Percentiles rank a stretch among this genome's conserved stretches.
phyloP scores from a whole-genome alignment of 768 basidiomycete species.

The Russula emetica region DNA sequence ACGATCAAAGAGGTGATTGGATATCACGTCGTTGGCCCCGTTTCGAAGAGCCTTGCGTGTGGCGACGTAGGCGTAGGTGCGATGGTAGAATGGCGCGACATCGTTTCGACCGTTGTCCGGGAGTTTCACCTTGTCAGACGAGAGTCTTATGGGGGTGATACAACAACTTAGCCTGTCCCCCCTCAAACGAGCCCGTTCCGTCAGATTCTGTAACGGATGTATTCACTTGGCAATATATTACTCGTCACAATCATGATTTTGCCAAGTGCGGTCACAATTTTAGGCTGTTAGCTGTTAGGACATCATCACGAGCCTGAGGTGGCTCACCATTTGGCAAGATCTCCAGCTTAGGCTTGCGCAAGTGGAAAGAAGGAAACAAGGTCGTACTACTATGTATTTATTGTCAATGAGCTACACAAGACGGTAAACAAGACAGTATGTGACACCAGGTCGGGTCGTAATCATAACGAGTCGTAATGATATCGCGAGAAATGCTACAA shows the following conservation, averaged over 20 bases:
- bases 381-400: not conserved
- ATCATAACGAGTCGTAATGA: constrained; percentile 8
- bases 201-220: not conserved
- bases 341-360: too few relatives aligned
- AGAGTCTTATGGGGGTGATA: not conserved
- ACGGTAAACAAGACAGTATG: constrained; percentile 2
- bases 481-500: constrained; percentile 12
- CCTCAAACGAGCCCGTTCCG: not conserved
- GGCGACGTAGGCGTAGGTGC: constrained; percentile 93
- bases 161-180: not conserved
- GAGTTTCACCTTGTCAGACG: constrained; percentile 36
- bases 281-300: not conserved
- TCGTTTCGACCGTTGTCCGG: constrained; percentile 68
- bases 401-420: constrained; percentile 9
- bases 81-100: constrained; percentile 95
- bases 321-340: not conserved
- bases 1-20: constrained; percentile 68
- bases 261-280: not conserved
- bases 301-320: not conserved
- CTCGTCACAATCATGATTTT: not conserved
- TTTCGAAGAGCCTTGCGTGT: constrained; percentile 84
- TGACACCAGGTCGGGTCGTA: constrained; percentile 13
- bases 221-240: not conserved
- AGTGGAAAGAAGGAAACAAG: not conserved
- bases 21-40: constrained; percentile 82